phyloP scores from a whole-genome alignment of 768 basidiomycete genomes.

The Brasilioporus rufonigricans region DNA sequence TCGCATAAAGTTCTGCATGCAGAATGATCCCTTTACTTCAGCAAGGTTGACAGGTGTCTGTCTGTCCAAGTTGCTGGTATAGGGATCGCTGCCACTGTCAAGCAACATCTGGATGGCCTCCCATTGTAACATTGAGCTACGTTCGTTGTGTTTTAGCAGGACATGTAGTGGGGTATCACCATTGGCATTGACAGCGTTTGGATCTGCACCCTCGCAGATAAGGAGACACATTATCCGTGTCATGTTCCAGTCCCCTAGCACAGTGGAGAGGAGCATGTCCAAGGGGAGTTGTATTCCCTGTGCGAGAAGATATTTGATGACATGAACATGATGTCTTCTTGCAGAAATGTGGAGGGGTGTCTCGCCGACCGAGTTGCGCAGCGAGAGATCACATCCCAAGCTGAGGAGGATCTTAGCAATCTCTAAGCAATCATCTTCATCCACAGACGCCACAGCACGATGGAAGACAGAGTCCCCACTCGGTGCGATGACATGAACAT shows the following conservation, averaged over 20 bases:
- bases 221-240: not conserved
- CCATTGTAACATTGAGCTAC: not conserved
- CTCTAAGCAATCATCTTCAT: not conserved
- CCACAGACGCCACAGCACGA: not conserved
- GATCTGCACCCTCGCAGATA: not conserved
- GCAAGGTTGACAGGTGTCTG: not conserved
- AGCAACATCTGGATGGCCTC: not conserved
- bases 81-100: not conserved
- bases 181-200: not conserved
- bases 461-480: not conserved
- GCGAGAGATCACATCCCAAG: not conserved
- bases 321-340: not conserved
- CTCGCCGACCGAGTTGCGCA: not conserved
- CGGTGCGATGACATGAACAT: not conserved
- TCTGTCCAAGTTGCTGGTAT: not conserved
- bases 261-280: not conserved
- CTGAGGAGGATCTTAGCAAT: not conserved
- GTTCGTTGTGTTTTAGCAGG: no score
- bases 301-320: not conserved
- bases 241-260: not conserved
- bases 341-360: not conserved
- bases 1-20: constrained; percentile 4
- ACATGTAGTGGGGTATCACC: not conserved
- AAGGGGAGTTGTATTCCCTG: not conserved
- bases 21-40: not conserved